Percentiles rank a stretch among this genome's conserved stretches.
These are phyloP conservation scores for Ogataea sp. DNA, from an alignment of 805 yeast genomes.

Conservation along the genomic window DNA sequence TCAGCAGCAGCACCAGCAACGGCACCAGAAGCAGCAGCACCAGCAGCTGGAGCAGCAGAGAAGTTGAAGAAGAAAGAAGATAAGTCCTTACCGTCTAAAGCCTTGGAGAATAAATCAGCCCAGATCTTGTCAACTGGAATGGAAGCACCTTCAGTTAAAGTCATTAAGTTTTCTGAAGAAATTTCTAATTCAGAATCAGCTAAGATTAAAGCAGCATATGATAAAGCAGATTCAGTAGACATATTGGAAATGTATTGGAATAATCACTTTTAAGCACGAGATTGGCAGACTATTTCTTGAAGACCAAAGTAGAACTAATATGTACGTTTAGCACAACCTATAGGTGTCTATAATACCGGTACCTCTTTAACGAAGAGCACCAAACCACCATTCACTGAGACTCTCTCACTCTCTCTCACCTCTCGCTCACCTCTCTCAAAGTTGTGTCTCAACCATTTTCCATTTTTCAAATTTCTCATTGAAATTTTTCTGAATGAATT, in stretches of 20 bases:
- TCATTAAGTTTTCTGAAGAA: slow-evolving; percentile 71
- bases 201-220: slow-evolving; percentile 97
- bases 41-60: slow-evolving; percentile 42
- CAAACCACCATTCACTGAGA: too few species aligned
- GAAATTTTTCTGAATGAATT: too few species aligned
- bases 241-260: slow-evolving; percentile 34
- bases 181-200: slow-evolving; percentile 95
- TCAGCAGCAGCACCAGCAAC: slow-evolving; percentile 39
- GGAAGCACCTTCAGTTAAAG: slow-evolving; percentile 71
- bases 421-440: too few species aligned
- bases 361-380: too few species aligned
- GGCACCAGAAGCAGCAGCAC: slow-evolving; percentile 40
- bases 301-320: too few species aligned
- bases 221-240: slow-evolving; percentile 87
- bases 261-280: slow-evolving; percentile 34
- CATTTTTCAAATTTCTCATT: too few species aligned
- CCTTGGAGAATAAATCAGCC: slow-evolving; percentile 79
- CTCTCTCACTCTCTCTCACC: too few species aligned
- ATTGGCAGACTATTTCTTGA: slow-evolving; percentile 34
- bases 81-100: slow-evolving; percentile 72
- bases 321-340: too few species aligned
- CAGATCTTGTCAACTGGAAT: slow-evolving; percentile 70
- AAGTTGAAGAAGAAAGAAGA: slow-evolving; percentile 57
- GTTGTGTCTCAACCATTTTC: too few species aligned
- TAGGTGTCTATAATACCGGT: too few species aligned